A percentile compares a stretch with the other conserved stretches of the same genome.
These are phyloP conservation scores for Chloranthus sessilifolius DNA, from an alignment of 164 flowering plant genomes.

Conservation along the genomic window DNA sequence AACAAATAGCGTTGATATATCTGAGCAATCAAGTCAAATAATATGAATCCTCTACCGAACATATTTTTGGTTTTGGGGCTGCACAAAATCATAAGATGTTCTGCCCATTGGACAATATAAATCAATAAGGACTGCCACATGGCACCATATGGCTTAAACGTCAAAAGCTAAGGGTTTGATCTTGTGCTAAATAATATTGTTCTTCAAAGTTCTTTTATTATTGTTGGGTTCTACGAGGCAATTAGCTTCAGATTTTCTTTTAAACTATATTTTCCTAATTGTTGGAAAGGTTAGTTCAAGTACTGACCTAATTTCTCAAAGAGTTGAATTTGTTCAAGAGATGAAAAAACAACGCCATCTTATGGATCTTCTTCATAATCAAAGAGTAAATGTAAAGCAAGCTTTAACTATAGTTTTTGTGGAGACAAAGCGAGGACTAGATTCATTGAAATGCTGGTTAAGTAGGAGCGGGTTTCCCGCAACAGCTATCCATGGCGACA, in stretches of 20 bases:
- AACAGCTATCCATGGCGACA: slow-evolving; percentile 54
- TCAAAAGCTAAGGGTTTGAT: no score
- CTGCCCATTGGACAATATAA: no score
- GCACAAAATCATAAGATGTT: no score
- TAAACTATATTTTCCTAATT: slow-evolving; percentile 41
- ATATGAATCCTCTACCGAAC: no score
- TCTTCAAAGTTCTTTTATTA: no score
- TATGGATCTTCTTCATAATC: slow-evolving; percentile 31
- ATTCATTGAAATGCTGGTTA: slow-evolving; percentile 37
- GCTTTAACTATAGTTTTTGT: slow-evolving; percentile 46
- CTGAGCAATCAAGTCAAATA: no score
- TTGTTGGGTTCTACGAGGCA: no score
- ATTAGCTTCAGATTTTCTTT: slow-evolving; percentile 46
- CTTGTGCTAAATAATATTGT: no score
- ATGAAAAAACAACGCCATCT: slow-evolving; percentile 32
- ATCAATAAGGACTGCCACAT: no score
- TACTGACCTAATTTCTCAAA: slow-evolving; percentile 39
- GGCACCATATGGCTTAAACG: no score
- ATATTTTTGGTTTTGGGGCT: no score
- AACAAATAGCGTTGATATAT: no score
- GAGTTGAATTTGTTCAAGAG: slow-evolving; percentile 41
- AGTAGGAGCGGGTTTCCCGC: slow-evolving; percentile 39
- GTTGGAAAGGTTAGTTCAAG: slow-evolving; percentile 55
- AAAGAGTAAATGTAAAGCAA: slow-evolving; percentile 28
- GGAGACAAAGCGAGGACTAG: slow-evolving; percentile 52